These are phyloP conservation scores for Athelia psychrophila DNA, from an alignment of 1,284 basidiomycete species.

Conservation along the genomic window DNA sequence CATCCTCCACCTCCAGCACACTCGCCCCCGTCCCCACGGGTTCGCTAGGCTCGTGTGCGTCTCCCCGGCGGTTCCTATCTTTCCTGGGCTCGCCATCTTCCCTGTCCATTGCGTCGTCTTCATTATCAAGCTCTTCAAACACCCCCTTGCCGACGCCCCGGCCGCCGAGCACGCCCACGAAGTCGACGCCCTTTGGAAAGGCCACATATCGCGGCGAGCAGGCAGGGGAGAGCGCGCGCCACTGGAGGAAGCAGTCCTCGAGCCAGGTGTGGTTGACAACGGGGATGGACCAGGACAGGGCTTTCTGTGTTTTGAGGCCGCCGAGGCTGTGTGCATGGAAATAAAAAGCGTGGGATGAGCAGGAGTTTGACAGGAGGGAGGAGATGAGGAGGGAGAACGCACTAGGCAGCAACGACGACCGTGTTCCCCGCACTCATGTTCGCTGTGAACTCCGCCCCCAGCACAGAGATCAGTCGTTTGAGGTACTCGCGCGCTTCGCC, in stretches of 20 bases:
- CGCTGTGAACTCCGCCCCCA: conserved; percentile 81
- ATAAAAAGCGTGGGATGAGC: neutral
- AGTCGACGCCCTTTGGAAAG: conserved; percentile 68
- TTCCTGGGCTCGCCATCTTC: conserved; percentile 9
- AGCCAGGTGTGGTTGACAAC: conserved; percentile 89
- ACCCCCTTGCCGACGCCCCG: conserved; percentile 38
- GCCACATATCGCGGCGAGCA: conserved; percentile 61
- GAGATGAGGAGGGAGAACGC: conserved; percentile 6
- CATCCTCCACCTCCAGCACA: conserved; percentile 21
- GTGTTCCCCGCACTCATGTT: conserved; percentile 77
- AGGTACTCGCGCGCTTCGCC: conserved; percentile 83
- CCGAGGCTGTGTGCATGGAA: neutral
- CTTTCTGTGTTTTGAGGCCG: neutral
- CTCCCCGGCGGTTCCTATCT: conserved; percentile 7
- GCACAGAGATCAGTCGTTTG: conserved; percentile 72
- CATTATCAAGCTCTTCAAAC: conserved; percentile 16
- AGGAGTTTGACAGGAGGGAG: neutral
- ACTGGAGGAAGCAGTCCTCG: conserved; percentile 82
- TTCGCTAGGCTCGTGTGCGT: too few relatives aligned
- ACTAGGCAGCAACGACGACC: conserved; percentile 82
- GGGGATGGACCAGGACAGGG: conserved; percentile 71
- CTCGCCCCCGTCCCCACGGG: conserved; percentile 23
- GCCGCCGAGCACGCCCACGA: conserved; percentile 55
- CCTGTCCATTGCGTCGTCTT: conserved; percentile 5
- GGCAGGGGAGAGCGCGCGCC: conserved; percentile 59